Base-by-base conservation (phyloP, 345 rosid species). In the Citrus hindsii region DNA sequence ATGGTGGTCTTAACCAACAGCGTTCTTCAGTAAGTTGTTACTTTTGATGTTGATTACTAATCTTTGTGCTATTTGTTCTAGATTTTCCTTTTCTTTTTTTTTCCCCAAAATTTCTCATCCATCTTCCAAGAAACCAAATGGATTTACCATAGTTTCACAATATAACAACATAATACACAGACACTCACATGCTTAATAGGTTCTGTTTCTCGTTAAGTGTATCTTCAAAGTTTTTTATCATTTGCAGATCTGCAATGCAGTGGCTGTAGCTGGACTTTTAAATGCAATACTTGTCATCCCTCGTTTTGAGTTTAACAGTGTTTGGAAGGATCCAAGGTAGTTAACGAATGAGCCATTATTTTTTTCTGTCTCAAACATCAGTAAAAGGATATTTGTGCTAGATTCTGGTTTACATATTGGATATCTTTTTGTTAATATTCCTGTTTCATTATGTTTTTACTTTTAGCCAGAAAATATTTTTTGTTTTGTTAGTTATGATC, bases 1-100 rank as follows among this genome's bases (percentile, higher is more conserved):
- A 95, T 85, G 99, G 99, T 2, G 99, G 99, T 78, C 99, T 95
- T 74, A 95, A 92, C 78, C 99, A 95, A 83, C 99, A 95, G 77
- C 98, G 99, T 27, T 89, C 99, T 9, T 97, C 98, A 82, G 99
- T 95, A 85, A 76, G 88, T 73, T 58, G 53, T 68, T 71, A 38
- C 65, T 33, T 61, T 67, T 30, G 13, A 35, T 28, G 69, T 38
- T 38, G 63, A 24, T 61, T 74, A 9, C 21, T 24, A 58, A 28
- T 28, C 28, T 38, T 19, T 74, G 9, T 4, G 10, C 58, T 62
- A 48, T 25, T 62, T 42, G 9, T 46, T 25, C 33, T 69, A 66
- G 32, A 14, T 27, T 28, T 0, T 56, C 9, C 35, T 4, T 69
- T 25, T 56, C 33, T 25, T 7, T 70, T 24, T 6, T 38, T 8